Evolutionary conservation across 2,329 filamentous ascomycete species (phyloP).

Genomic region (Fusarium penzigii): DNA sequence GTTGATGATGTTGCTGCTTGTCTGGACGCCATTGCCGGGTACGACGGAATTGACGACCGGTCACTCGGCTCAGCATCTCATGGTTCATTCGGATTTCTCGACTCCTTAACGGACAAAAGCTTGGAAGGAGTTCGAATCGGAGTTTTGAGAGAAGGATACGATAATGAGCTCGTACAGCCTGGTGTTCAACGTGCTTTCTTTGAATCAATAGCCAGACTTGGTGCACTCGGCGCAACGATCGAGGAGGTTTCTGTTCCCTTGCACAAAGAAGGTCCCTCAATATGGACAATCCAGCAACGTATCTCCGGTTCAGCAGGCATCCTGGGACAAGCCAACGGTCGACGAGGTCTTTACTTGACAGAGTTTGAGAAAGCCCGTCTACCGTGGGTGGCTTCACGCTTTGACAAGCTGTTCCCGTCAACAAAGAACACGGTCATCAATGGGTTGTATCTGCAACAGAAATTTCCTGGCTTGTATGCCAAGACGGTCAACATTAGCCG

Average conservation of each 20-base stretch:
- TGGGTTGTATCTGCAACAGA: constrained; percentile 46
- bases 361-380: constrained; percentile 51
- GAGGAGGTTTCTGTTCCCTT: constrained; percentile 52
- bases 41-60: constrained; percentile 50
- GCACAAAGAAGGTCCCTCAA: constrained; percentile 47
- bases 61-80: constrained; percentile 36
- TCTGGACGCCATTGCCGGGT: constrained; percentile 48
- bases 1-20: constrained; percentile 42
- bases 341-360: constrained; percentile 49
- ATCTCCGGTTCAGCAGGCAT: constrained; percentile 45
- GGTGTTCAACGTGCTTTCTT: constrained; percentile 43
- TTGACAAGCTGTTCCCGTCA: constrained; percentile 51
- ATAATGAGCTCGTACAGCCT: constrained; percentile 39
- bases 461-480: constrained; percentile 48
- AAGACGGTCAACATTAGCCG: constrained; percentile 51
- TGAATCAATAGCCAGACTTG: constrained; percentile 42
- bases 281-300: constrained; percentile 52
- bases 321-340: constrained; percentile 45
- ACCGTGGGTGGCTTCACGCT: constrained; percentile 48
- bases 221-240: constrained; percentile 48
- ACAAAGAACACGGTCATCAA: constrained; percentile 58
- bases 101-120: background rate
- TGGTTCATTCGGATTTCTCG: constrained; percentile 24
- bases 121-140: constrained; percentile 40
- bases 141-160: constrained; percentile 46